Evolutionary conservation across 768 basidiomycete genomes (phyloP).

Genomic region (Suillus sp.): DNA sequence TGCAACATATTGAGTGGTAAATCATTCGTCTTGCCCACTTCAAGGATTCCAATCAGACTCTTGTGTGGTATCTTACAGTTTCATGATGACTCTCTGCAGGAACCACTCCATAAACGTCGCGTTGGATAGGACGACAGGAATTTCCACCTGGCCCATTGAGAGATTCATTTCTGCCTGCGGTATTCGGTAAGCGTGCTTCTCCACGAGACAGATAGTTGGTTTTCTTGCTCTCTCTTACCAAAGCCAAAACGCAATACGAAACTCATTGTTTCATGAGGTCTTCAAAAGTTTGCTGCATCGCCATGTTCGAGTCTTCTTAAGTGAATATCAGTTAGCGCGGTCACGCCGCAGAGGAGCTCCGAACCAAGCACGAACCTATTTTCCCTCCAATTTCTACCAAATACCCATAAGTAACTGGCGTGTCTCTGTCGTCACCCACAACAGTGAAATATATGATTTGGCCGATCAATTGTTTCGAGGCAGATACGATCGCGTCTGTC

Average conservation of each 20-base stretch:
- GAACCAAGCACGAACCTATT: neutral
- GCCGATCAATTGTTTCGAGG: constrained; percentile 8
- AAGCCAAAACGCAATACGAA: constrained; percentile 1
- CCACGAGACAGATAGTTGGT: constrained; percentile 16
- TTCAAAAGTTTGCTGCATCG: neutral
- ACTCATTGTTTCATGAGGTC: constrained; percentile 3
- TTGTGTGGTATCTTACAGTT: constrained; percentile 1
- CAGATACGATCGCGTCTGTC: constrained; percentile 4
- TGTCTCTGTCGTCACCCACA: constrained; percentile 4
- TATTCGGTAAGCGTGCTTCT: constrained; percentile 15
- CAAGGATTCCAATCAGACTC: neutral
- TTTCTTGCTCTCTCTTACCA: neutral
- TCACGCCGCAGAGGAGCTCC: too few species aligned
- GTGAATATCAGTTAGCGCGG: neutral
- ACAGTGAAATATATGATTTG: constrained; percentile 11
- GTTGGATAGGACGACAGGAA: constrained; percentile 14
- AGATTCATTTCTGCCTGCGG: constrained; percentile 7
- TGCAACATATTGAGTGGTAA: neutral
- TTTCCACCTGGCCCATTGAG: constrained; percentile 13
- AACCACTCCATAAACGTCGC: constrained; percentile 12
- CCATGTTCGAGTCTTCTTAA: neutral
- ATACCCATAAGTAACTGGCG: constrained; percentile 6
- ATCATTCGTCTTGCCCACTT: neutral
- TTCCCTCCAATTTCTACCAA: constrained; percentile 11
- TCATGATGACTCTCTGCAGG: constrained; percentile 9